Conservation (phyloP, 1,139 yeast species). For the Scheffersomyces lignicola region DNA sequence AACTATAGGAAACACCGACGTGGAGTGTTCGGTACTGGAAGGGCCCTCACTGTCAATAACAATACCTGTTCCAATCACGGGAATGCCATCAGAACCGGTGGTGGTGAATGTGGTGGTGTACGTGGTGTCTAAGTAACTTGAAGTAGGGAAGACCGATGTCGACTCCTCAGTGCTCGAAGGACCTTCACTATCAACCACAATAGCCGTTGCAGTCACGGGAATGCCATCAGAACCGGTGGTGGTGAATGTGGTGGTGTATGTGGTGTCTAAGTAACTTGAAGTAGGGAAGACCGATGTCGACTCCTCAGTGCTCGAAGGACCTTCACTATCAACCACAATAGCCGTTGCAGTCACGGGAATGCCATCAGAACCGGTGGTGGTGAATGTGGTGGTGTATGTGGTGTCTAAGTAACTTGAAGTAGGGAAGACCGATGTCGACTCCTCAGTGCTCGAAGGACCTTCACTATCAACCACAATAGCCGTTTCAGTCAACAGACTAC, state of each 20-base stretch:
- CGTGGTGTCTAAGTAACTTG: slow-evolving; percentile 8
- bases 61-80: slow-evolving; percentile 15
- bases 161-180: not conserved
- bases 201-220: too few relatives aligned
- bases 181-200: too few relatives aligned
- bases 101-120: slow-evolving; percentile 19
- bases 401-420: too few relatives aligned
- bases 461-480: slow-evolving; percentile 8
- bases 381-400: too few relatives aligned
- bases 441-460: slow-evolving; percentile 6
- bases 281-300: too few relatives aligned
- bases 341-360: too few relatives aligned
- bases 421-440: slow-evolving; percentile 10
- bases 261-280: too few relatives aligned
- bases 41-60: slow-evolving; percentile 8
- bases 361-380: slow-evolving; percentile 9
- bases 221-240: slow-evolving; percentile 9
- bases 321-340: too few relatives aligned
- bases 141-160: too few relatives aligned
- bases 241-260: too few relatives aligned
- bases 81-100: slow-evolving; percentile 17
- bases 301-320: not conserved
- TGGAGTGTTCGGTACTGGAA: slow-evolving; percentile 7
- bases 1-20: slow-evolving; percentile 12
- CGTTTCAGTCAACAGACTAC: not conserved